Base-by-base conservation (phyloP, 2,329 filamentous ascomycete species). In the Aspergillus luchuensis region DNA sequence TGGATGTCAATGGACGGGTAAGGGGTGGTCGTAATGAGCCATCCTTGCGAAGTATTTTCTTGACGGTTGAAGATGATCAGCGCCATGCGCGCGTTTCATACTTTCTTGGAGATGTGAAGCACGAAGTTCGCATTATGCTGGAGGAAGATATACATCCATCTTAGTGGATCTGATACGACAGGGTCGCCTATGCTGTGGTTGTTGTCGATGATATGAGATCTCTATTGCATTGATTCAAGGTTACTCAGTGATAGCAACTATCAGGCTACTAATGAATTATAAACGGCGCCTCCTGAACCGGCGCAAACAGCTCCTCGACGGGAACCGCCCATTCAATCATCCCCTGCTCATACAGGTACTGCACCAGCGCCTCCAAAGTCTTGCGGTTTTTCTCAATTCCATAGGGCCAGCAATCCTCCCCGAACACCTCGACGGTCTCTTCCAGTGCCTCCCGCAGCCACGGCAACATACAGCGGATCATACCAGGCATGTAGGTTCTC, bases 321-420 rank as follows among this genome's bases (percentile, higher is more conserved):
- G 25, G 17, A 15, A 50, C 47, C 25, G 33, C 28, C 25, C 47
- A 8, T 11, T 50, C 47, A 7, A 50, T 50, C 47, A 50, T 50
- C 0, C 47, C 47, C 47, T 50, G 47, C 25, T 50, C 47, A 19
- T 30, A 50, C 47, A 50, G 25, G 21, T 50, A 50, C 47, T 50
- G 47, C 47, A 50, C 47, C 25, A 50, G 2, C 15, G 47, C 47
- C 25, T 50, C 47, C 23, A 50, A 17, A 15, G 47, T 50, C 28
- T 50, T 50, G 15, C 47, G 47, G 25, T 50, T 50, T 28, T 33
- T 50, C 47, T 50, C 47, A 8, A 50, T 19, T 3, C 47, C 25
- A 50, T 50, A 50, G 8, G 47, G 47, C 47, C 47, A 50, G 15
- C 47, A 50, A 10, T 50, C 47, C 25, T 50, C 47, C 23, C 47